Evolutionary conservation across 176 grass and related monocot genomes (phyloP).

Genomic region (Secale cereale): DNA sequence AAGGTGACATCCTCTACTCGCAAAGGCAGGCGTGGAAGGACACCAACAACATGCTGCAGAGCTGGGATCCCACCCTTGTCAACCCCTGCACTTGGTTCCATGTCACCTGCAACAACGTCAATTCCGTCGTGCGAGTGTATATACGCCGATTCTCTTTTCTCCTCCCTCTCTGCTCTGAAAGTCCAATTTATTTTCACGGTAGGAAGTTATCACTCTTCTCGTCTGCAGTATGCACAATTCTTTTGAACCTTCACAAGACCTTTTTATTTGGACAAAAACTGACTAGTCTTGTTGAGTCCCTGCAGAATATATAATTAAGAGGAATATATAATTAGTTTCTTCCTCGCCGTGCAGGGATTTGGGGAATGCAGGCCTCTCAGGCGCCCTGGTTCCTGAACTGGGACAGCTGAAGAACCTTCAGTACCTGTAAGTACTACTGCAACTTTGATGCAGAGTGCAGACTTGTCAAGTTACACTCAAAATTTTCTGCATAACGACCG

Average conservation of each 20-base stretch:
- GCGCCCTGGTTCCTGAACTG: slow-evolving; percentile 36
- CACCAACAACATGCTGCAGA: slow-evolving; percentile 27
- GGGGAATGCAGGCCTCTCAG: slow-evolving; percentile 36
- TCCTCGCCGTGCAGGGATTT: slow-evolving; percentile 32
- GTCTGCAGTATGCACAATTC: not conserved
- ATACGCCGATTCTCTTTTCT: not conserved
- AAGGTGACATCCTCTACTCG: slow-evolving; percentile 47
- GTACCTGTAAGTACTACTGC: slow-evolving; percentile 34
- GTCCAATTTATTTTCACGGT: too few species aligned
- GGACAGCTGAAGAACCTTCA: slow-evolving; percentile 34
- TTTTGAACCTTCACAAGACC: not conserved
- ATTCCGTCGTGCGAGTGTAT: slow-evolving; percentile 44
- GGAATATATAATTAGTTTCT: not conserved
- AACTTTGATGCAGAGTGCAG: not conserved
- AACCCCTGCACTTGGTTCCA: slow-evolving; percentile 54
- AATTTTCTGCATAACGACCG: not conserved
- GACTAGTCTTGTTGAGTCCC: not conserved
- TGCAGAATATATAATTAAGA: too few species aligned
- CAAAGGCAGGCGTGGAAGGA: slow-evolving; percentile 30
- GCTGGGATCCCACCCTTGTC: slow-evolving; percentile 44
- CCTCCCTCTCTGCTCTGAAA: not conserved
- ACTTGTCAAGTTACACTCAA: not conserved
- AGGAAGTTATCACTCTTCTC: not conserved
- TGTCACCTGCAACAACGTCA: slow-evolving; percentile 41
- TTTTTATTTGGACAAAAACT: not conserved